These are phyloP conservation scores for Coemansia sp. DNA, from an alignment of 192 early-diverging fungal genomes.

Conservation along the genomic window DNA sequence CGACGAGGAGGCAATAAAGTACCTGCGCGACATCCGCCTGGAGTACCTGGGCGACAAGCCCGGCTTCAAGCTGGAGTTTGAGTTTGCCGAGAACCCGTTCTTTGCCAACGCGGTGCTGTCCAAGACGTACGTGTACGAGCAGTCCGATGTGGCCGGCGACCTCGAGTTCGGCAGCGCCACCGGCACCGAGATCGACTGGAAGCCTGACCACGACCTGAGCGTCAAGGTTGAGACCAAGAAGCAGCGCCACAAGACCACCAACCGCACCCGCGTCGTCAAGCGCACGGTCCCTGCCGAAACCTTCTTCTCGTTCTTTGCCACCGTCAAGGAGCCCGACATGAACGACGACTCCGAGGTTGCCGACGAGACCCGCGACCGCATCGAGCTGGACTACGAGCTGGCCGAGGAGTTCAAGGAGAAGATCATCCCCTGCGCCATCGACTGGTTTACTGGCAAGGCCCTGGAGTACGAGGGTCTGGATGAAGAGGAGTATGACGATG, in stretches of 20 bases:
- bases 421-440: slow-evolving; percentile 90
- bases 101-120: slow-evolving; percentile 83
- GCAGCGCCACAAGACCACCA: slow-evolving; percentile 98
- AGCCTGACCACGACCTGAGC: slow-evolving; percentile 93
- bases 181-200: slow-evolving; percentile 92
- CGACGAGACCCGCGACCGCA: slow-evolving; percentile 77
- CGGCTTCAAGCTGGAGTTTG: slow-evolving; percentile 94
- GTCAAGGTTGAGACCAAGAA: slow-evolving; percentile 95
- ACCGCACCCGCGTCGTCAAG: slow-evolving; percentile 98
- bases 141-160: slow-evolving; percentile 75
- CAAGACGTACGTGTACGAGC: slow-evolving; percentile 93
- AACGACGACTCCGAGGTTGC: slow-evolving; percentile 72
- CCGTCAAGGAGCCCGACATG: slow-evolving; percentile 70
- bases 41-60: slow-evolving; percentile 80
- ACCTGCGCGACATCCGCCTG: slow-evolving; percentile 85
- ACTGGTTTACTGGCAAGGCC: slow-evolving; percentile 99
- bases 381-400: slow-evolving; percentile 94
- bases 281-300: slow-evolving; percentile 92
- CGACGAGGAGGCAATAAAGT: slow-evolving; percentile 87
- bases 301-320: slow-evolving; percentile 96
- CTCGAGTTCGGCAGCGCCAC: slow-evolving; percentile 90
- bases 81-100: slow-evolving; percentile 83
- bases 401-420: slow-evolving; percentile 99
- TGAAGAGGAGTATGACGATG: slow-evolving; percentile 43
- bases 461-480: slow-evolving; percentile 66